phyloP scores from a whole-genome alignment of 768 basidiomycete genomes.

The Boletus insuetus region DNA sequence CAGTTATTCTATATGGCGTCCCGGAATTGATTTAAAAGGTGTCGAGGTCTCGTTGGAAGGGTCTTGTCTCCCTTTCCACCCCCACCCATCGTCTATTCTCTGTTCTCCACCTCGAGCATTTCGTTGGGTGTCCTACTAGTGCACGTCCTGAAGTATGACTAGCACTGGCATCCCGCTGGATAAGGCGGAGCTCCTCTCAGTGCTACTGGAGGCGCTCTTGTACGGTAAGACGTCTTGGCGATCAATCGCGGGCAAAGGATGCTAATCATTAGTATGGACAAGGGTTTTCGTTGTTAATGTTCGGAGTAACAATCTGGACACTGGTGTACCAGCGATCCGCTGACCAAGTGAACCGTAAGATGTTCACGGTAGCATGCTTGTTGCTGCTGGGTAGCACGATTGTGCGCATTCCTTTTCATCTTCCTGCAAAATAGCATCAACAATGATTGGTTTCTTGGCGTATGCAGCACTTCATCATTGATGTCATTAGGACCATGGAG shows the following conservation, averaged over 20 bases:
- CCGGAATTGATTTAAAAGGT: too few relatives aligned
- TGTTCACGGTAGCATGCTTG: neutral
- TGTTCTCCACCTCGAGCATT: neutral
- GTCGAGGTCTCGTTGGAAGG: too few relatives aligned
- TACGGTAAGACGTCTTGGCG: neutral
- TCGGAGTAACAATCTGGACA: neutral
- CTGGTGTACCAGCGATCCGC: neutral
- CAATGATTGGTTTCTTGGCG: neutral
- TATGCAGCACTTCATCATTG: neutral
- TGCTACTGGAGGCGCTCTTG: neutral
- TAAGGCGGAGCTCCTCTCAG: neutral
- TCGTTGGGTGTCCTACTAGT: neutral
- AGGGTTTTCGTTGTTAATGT: neutral
- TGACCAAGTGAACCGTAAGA: neutral
- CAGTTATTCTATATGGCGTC: too few relatives aligned
- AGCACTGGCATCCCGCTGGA: neutral
- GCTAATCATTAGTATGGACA: neutral
- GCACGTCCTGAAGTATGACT: neutral
- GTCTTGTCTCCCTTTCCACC: too few relatives aligned
- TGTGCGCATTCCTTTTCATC: neutral
- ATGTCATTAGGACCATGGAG: neutral
- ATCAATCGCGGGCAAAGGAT: neutral
- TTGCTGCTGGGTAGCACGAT: neutral
- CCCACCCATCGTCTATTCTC: too few relatives aligned
- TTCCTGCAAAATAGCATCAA: neutral